Evolutionary conservation across 1,284 basidiomycete species (phyloP), one percentile per base, ranked within the genome.

Genomic region (Cerrena zonata): DNA sequence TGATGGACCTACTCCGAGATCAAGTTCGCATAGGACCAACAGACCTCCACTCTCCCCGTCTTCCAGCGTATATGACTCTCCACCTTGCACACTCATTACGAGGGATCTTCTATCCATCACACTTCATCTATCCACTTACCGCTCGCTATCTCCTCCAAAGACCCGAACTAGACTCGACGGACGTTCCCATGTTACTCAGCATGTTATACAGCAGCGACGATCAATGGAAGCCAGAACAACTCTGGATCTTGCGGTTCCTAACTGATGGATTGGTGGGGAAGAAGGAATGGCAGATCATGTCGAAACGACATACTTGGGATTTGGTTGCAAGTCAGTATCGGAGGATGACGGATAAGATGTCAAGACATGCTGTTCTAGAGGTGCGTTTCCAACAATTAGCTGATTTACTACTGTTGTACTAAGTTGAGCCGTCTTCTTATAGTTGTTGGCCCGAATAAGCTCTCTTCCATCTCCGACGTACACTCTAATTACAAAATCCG

Each of bases 241-340:
- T 75, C 2, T 97, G 93, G 93, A 93, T 97, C 45, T 70, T 97
- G 39, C 77, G 85, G 39, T 89, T 93, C 65, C 69, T 97, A 34
- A 75, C 84, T 0, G 91, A 95, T 58, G 89, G 89, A 0, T 84
- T 92, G 74, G 74, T 76, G 50, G 78, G 79, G 30, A 72, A 73
- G 0, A 76, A 80, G 49, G 94, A 96, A 59, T 95, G 93, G 91
- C 76, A 75, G 30, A 78, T 93, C 1, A 70, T 94, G 53, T 84
- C 84, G 59, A 74, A 91, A 41, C 70, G 94, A 25, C 89, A 93
- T 63, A 91, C 89, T 0, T 94, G 91, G 87, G 89, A 92, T 54
- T 71, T 95, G 25, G 68, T 96, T 2, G 85, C 89, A 0, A 91
- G 88, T 57, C 64, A 94, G 47, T 93, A 85, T 65, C 83, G 89